Evolutionary conservation across 2,329 filamentous ascomycete species (phyloP).

Genomic region (Colletotrichum somersetense): DNA sequence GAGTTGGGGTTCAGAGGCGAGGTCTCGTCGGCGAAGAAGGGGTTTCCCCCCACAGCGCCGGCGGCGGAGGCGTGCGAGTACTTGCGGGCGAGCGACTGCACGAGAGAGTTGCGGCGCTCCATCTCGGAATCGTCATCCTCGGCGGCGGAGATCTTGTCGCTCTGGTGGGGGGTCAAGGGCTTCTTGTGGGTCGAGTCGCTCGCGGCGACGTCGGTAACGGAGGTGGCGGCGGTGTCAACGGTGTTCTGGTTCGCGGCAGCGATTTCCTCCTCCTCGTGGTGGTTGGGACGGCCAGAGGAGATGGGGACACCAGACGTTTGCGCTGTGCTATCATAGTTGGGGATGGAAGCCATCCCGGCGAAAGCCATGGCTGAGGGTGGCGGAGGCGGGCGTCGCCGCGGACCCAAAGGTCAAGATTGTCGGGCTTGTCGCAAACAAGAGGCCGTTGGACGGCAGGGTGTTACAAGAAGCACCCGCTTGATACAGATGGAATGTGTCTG

Average conservation of each 20-base stretch:
- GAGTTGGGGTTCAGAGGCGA: conserved; percentile 68
- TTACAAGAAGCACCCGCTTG: conserved; percentile 25
- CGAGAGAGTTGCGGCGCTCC: conserved; percentile 63
- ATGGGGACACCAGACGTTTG: conserved; percentile 56
- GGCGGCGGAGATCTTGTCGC: conserved; percentile 49
- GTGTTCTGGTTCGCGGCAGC: conserved; percentile 46
- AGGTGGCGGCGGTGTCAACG: conserved; percentile 53
- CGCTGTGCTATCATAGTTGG: conserved; percentile 63
- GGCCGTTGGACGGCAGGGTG: conserved; percentile 12
- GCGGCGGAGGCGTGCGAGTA: conserved; percentile 63
- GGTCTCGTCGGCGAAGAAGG: conserved; percentile 64
- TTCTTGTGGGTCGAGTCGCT: conserved; percentile 45
- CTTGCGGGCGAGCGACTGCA: conserved; percentile 67
- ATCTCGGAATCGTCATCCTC: conserved; percentile 59
- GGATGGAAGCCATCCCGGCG: conserved; percentile 54
- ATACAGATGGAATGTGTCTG: background rate
- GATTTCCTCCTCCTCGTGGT: conserved; percentile 48
- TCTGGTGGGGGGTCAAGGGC: conserved; percentile 31
- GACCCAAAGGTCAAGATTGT: background rate
- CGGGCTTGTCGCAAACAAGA: conserved; percentile 17
- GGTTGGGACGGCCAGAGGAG: conserved; percentile 44
- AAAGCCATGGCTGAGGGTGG: conserved; percentile 54
- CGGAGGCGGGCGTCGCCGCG: background rate
- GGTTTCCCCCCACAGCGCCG: conserved; percentile 56
- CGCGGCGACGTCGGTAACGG: conserved; percentile 53